These are phyloP conservation scores for Metarhizium rileyi DNA, from an alignment of 2,329 filamentous ascomycete genomes.

Conservation along the genomic window DNA sequence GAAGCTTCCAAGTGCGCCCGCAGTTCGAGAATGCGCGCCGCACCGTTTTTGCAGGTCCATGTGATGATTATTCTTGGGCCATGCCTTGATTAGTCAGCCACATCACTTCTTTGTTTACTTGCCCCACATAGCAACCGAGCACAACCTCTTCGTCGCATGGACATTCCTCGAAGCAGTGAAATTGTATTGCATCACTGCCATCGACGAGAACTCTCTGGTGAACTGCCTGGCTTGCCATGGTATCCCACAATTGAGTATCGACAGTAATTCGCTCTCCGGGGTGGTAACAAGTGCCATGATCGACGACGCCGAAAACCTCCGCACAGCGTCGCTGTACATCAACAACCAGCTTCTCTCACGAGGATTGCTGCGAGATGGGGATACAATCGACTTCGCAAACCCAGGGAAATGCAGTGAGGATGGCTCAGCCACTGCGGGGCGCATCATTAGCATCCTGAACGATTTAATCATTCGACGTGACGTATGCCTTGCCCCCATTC, in stretches of 20 bases:
- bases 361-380: conserved; percentile 56
- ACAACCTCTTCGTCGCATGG: conserved; percentile 8
- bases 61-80: no score
- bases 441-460: conserved; percentile 87
- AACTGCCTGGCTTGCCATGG: background rate
- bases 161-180: background rate
- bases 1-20: no score
- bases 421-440: conserved; percentile 58
- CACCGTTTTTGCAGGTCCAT: background rate
- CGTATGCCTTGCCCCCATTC: conserved; percentile 34
- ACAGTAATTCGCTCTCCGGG: background rate
- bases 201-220: background rate
- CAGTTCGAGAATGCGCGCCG: background rate
- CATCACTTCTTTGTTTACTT: conserved; percentile 27
- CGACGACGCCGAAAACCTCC: conserved; percentile 52
- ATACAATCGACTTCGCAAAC: conserved; percentile 72
- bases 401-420: conserved; percentile 53
- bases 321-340: conserved; percentile 60
- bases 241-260: background rate
- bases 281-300: conserved; percentile 30
- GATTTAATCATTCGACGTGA: conserved; percentile 86
- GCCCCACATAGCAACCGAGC: conserved; percentile 27
- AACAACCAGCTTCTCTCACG: conserved; percentile 62
- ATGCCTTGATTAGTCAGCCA: conserved; percentile 17
- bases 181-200: conserved; percentile 4